Conservation (phyloP, 1,284 basidiomycete species). For the Pascua sp. region DNA sequence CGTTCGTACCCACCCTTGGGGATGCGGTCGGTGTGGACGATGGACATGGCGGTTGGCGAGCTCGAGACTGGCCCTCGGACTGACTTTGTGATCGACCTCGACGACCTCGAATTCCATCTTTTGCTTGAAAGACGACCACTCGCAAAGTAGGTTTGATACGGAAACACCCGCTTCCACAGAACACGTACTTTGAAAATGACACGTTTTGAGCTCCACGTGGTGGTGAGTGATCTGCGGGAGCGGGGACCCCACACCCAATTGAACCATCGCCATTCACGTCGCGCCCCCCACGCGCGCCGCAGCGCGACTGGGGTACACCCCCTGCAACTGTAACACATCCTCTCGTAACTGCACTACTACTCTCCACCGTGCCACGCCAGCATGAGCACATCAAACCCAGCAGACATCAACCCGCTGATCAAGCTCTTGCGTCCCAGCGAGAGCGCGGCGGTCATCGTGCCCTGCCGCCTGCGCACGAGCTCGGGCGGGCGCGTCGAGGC, state of each 20-base stretch:
- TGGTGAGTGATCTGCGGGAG: too few relatives aligned
- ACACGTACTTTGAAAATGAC: not conserved
- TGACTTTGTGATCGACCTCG: not conserved
- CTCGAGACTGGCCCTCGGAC: not conserved
- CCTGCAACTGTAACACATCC: too few relatives aligned
- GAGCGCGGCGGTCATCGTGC: conserved; percentile 13
- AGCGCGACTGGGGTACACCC: too few relatives aligned
- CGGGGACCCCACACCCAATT: too few relatives aligned
- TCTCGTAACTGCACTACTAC: too few relatives aligned
- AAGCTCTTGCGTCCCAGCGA: conserved; percentile 26
- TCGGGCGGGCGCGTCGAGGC: conserved; percentile 20
- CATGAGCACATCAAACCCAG: not conserved
- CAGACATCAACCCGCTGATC: conserved; percentile 1
- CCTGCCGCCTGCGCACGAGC: conserved; percentile 24
- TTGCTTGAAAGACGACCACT: not conserved
- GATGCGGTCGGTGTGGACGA: conserved; percentile 9
- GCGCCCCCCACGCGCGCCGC: too few relatives aligned
- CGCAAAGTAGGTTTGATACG: not conserved
- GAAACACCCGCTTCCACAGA: not conserved
- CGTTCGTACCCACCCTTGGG: conserved; percentile 17
- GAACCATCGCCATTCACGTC: too few relatives aligned
- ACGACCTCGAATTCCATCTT: not conserved
- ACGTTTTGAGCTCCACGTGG: not conserved
- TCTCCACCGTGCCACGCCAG: too few relatives aligned
- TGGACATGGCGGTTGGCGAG: not conserved